Evolutionary conservation across 345 rosid genomes (phyloP).

Genomic region (Corchorus olitorius): DNA sequence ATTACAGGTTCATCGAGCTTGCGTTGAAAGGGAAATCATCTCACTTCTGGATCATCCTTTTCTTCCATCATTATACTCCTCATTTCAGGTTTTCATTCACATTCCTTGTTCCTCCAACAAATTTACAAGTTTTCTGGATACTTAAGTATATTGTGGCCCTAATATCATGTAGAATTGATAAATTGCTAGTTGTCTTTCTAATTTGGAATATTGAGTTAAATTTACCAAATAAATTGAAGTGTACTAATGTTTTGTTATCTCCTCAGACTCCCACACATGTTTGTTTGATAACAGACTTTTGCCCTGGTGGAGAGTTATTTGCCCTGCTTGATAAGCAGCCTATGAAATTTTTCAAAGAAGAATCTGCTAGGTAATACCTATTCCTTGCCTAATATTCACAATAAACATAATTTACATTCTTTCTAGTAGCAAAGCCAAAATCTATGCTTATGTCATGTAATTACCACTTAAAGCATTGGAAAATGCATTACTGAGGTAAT

Average conservation of each 20-base stretch:
- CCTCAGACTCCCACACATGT: constrained; percentile 90
- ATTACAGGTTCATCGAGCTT: constrained; percentile 87
- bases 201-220: constrained; percentile 10
- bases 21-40: constrained; percentile 91
- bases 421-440: neutral
- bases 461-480: neutral
- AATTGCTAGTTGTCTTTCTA: constrained; percentile 2
- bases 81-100: constrained; percentile 73
- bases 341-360: constrained; percentile 81
- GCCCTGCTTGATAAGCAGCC: constrained; percentile 89
- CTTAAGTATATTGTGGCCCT: neutral
- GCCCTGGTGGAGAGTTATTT: constrained; percentile 95
- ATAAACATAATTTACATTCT: neutral
- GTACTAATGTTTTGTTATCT: constrained; percentile 31
- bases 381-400: neutral
- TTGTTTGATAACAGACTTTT: constrained; percentile 96
- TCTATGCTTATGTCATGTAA: constrained; percentile 2
- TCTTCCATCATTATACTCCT: constrained; percentile 84
- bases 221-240: neutral
- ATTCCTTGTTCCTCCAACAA: neutral
- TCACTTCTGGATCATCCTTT: constrained; percentile 93
- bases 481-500: neutral
- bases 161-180: neutral
- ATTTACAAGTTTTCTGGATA: neutral
- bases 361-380: constrained; percentile 74